phyloP scores from a whole-genome alignment of 2,329 filamentous ascomycete genomes.

The Beauveria medogensis region DNA sequence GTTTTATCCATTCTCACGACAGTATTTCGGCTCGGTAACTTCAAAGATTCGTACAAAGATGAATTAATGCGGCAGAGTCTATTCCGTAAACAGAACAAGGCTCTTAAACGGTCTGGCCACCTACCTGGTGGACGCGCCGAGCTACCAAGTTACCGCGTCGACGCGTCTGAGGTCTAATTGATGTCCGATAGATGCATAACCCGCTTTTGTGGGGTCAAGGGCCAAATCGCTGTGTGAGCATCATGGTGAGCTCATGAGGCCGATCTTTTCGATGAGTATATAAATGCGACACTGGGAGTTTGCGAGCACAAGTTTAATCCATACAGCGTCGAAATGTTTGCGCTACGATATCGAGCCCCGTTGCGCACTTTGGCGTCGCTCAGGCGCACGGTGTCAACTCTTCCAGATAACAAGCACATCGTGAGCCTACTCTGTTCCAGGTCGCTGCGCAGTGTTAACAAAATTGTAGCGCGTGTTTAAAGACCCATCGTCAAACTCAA shows the following conservation, averaged over 20 bases:
- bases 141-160: slow-evolving; percentile 23
- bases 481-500: slow-evolving; percentile 34
- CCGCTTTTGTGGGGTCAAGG: background rate
- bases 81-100: background rate
- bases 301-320: background rate
- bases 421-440: slow-evolving; percentile 28
- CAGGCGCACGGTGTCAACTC: slow-evolving; percentile 33
- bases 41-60: background rate
- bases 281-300: background rate
- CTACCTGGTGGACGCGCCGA: slow-evolving; percentile 2
- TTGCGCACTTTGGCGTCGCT: slow-evolving; percentile 8
- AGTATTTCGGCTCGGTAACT: background rate
- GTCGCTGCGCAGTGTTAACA: slow-evolving; percentile 12
- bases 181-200: slow-evolving; percentile 22
- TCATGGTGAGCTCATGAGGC: slow-evolving; percentile 4
- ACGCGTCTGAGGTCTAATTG: slow-evolving; percentile 29
- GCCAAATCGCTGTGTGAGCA: background rate
- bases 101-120: background rate
- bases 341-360: background rate
- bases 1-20: slow-evolving; percentile 29
- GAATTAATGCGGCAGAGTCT: background rate
- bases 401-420: slow-evolving; percentile 45
- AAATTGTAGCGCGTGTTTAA: slow-evolving; percentile 48
- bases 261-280: background rate
- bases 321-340: background rate